A percentile compares a stretch with the other conserved stretches of the same genome.
phyloP scores from a whole-genome alignment of 257 asterid genomes.

The Nyctanthes arbortristis region DNA sequence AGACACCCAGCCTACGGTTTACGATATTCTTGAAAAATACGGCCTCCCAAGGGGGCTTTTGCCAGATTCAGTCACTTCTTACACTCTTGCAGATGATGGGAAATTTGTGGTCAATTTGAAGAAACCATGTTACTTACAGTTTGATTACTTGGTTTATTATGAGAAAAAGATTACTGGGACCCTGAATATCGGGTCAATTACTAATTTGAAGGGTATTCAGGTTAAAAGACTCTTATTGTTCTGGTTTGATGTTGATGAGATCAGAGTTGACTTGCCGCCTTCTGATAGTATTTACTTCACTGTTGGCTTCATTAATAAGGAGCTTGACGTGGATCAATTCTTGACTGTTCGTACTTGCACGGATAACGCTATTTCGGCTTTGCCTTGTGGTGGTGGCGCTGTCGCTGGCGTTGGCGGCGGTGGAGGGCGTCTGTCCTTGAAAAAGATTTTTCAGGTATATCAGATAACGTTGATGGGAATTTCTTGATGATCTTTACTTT shows the following conservation, averaged over 20 bases:
- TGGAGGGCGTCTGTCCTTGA: constrained; percentile 20
- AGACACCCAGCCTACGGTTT: constrained; percentile 47
- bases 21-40: constrained; percentile 60
- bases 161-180: constrained; percentile 41
- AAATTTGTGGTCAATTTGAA: constrained; percentile 61
- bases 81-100: constrained; percentile 73
- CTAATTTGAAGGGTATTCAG: constrained; percentile 39
- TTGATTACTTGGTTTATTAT: constrained; percentile 68
- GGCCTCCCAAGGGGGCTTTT: constrained; percentile 88
- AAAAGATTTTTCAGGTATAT: constrained; percentile 56
- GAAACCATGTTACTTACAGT: constrained; percentile 70
- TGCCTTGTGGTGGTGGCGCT: constrained; percentile 17
- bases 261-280: constrained; percentile 76
- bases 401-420: no score
- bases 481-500: constrained; percentile 5
- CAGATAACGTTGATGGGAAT: not conserved
- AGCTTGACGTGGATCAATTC: constrained; percentile 79
- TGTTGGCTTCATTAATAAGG: constrained; percentile 83
- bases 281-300: constrained; percentile 72
- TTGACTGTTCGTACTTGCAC: constrained; percentile 71
- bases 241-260: constrained; percentile 55
- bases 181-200: constrained; percentile 36
- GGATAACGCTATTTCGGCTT: constrained; percentile 40
- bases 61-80: constrained; percentile 74
- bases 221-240: constrained; percentile 38